Conservation (phyloP, 1,139 yeast genomes). For the Ogataea hybrid region DNA sequence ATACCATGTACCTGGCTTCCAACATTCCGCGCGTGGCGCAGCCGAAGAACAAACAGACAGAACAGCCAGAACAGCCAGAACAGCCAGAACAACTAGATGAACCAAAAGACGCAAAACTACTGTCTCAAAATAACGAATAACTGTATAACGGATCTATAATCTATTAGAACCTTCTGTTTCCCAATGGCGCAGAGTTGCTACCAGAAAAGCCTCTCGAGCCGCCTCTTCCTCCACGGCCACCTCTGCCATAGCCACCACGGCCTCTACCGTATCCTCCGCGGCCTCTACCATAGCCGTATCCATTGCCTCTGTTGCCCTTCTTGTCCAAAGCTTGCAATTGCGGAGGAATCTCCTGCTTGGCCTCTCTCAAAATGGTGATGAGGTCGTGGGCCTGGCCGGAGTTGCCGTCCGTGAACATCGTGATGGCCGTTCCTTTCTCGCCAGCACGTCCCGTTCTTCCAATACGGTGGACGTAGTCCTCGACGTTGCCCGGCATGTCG, state of each 20-base stretch:
- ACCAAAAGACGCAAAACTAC: background rate
- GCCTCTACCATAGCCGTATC: constrained; percentile 49
- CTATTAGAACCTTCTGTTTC: constrained; percentile 15
- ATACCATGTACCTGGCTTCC: constrained; percentile 24
- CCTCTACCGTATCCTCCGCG: constrained; percentile 48
- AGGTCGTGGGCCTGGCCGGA: constrained; percentile 88
- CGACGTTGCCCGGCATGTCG: constrained; percentile 98
- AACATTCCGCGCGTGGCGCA: constrained; percentile 22
- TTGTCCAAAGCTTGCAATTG: constrained; percentile 58
- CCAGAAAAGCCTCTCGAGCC: constrained; percentile 19
- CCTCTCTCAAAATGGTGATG: constrained; percentile 89
- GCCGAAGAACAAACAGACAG: constrained; percentile 1
- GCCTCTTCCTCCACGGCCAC: constrained; percentile 40
- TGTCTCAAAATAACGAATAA: background rate
- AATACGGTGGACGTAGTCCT: constrained; percentile 93
- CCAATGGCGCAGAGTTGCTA: constrained; percentile 28
- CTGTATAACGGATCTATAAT: constrained; percentile 1
- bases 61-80: constrained; percentile 1
- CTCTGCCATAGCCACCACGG: constrained; percentile 45
- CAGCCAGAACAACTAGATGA: background rate
- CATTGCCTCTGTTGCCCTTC: constrained; percentile 46
- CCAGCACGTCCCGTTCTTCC: constrained; percentile 99
- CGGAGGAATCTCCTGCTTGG: constrained; percentile 82
- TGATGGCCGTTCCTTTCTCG: constrained; percentile 89
- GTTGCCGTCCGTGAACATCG: constrained; percentile 89